These are phyloP conservation scores for Panaeolus cyanescens DNA, from an alignment of 768 basidiomycete species.

Conservation along the genomic window DNA sequence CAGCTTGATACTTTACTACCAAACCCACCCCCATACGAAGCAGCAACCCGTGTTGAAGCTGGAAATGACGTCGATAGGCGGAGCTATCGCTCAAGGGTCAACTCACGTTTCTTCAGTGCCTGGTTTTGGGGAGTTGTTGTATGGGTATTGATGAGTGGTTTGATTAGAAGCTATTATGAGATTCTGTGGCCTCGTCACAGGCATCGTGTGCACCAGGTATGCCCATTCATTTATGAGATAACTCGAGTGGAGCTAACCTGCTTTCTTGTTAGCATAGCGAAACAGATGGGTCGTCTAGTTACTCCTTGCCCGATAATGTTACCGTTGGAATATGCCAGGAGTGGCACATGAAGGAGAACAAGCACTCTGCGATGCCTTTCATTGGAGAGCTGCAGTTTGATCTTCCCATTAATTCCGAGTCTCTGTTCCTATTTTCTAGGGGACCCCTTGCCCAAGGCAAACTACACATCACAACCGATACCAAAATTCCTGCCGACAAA, in stretches of 20 bases:
- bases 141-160: neutral
- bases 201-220: neutral
- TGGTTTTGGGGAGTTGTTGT: neutral
- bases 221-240: neutral
- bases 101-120: neutral
- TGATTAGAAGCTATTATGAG: neutral
- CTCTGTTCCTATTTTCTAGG: slow-evolving; percentile 31
- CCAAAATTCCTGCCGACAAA: slow-evolving; percentile 18
- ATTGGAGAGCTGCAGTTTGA: slow-evolving; percentile 15
- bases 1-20: neutral
- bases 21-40: neutral
- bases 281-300: neutral
- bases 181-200: neutral
- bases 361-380: neutral
- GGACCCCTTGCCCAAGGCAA: slow-evolving; percentile 11
- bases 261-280: neutral
- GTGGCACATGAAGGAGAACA: neutral
- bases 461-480: neutral
- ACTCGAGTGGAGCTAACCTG: neutral
- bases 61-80: neutral
- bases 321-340: neutral
- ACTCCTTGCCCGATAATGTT: neutral
- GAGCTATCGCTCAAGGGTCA: neutral
- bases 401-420: slow-evolving; percentile 28
- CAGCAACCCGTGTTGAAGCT: neutral